These are phyloP conservation scores for Didymella pinodella DNA, from an alignment of 2,329 filamentous ascomycete genomes.

Conservation along the genomic window DNA sequence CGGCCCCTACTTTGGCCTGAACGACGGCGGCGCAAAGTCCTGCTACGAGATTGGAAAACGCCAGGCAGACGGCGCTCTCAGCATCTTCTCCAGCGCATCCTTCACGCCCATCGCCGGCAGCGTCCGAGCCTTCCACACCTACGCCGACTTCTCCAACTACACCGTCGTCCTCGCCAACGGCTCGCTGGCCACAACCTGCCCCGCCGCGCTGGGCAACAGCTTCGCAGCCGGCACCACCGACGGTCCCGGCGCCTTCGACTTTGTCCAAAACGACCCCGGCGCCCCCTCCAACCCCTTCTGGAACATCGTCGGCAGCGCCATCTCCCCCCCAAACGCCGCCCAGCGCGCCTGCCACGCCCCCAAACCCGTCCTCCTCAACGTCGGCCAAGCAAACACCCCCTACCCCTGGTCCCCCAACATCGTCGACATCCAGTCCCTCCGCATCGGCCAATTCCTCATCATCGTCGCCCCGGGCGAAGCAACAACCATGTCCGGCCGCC, in stretches of 20 bases:
- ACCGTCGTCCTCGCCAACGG: slow-evolving; percentile 78
- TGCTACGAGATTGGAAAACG: slow-evolving; percentile 78
- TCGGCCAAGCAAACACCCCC: slow-evolving; percentile 78
- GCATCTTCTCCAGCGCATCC: slow-evolving; percentile 63
- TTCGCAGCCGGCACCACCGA: slow-evolving; percentile 94
- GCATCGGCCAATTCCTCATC: slow-evolving; percentile 84
- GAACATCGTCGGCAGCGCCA: slow-evolving; percentile 74
- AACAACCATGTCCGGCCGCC: slow-evolving; percentile 88
- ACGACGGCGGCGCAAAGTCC: slow-evolving; percentile 72
- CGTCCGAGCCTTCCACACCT: slow-evolving; percentile 84
- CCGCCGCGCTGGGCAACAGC: slow-evolving; percentile 87
- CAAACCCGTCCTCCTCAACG: slow-evolving; percentile 88
- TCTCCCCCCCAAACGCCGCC: slow-evolving; percentile 73
- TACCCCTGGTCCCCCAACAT: slow-evolving; percentile 93
- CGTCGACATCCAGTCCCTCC: slow-evolving; percentile 84
- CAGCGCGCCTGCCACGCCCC: slow-evolving; percentile 79
- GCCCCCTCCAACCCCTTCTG: slow-evolving; percentile 82
- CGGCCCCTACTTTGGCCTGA: slow-evolving; percentile 71
- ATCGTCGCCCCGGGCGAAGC: slow-evolving; percentile 87
- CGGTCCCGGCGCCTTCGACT: slow-evolving; percentile 90
- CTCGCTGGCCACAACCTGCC: slow-evolving; percentile 75
- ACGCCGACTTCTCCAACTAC: slow-evolving; percentile 80
- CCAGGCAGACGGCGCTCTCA: slow-evolving; percentile 70
- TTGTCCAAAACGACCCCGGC: slow-evolving; percentile 83
- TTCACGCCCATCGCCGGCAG: slow-evolving; percentile 65